A percentile compares a stretch with the other conserved stretches of the same genome.
Evolutionary conservation across 1,284 basidiomycete genomes (phyloP).

Genomic region (Cutaneotrichosporon mucoides): DNA sequence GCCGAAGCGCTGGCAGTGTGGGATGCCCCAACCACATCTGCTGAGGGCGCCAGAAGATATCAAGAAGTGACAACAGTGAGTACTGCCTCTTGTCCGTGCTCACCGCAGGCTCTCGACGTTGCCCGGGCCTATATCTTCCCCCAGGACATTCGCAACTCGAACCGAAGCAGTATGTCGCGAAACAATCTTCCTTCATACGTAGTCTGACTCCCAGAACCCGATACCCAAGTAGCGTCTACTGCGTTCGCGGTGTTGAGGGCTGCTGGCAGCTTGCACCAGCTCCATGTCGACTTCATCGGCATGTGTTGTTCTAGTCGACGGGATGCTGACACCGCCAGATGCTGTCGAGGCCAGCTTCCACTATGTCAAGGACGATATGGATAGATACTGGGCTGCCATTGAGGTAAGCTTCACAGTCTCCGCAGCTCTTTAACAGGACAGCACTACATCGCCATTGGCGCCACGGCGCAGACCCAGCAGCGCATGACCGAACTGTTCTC

Average conservation of each 20-base stretch:
- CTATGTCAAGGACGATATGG: slow-evolving; percentile 36
- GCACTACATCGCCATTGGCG: slow-evolving; percentile 2
- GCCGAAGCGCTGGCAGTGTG: slow-evolving; percentile 27
- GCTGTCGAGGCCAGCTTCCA: slow-evolving; percentile 33
- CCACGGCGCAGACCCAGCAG: slow-evolving; percentile 1
- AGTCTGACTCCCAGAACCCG: slow-evolving; percentile 9
- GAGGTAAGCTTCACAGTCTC: slow-evolving; percentile 16
- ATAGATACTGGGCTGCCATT: slow-evolving; percentile 24
- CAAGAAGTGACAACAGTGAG: slow-evolving; percentile 26
- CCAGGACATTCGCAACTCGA: slow-evolving; percentile 19
- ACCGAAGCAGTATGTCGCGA: not conserved
- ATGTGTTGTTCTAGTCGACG: not conserved
- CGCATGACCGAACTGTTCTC: slow-evolving; percentile 40
- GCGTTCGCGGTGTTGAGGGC: slow-evolving; percentile 24
- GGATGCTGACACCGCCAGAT: slow-evolving; percentile 14
- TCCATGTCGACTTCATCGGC: slow-evolving; percentile 35
- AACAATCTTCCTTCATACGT: not conserved
- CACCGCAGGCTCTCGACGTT: slow-evolving; percentile 23
- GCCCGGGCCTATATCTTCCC: slow-evolving; percentile 26
- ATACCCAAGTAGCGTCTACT: slow-evolving; percentile 24
- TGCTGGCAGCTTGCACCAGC: slow-evolving; percentile 12
- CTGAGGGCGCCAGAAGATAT: slow-evolving; percentile 27
- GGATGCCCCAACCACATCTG: slow-evolving; percentile 32
- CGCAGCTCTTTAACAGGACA: not conserved
- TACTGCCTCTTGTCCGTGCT: not conserved